phyloP scores from a whole-genome alignment of 2,329 filamentous ascomycete species.

The Scedosporium apiospermum region DNA sequence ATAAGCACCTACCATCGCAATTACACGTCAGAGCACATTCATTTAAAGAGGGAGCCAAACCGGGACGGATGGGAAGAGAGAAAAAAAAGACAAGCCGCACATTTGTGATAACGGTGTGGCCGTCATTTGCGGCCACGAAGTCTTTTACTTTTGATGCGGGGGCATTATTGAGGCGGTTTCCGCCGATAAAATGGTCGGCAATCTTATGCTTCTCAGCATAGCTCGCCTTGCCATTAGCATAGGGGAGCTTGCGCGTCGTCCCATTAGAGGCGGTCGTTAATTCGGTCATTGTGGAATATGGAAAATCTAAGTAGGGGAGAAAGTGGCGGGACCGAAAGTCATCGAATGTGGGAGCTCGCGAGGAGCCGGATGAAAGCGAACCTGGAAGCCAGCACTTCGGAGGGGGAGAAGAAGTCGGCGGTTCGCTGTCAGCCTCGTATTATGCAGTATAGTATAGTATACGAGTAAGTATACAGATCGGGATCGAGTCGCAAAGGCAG shows the following conservation, averaged over 20 bases:
- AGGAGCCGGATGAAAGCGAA: not conserved
- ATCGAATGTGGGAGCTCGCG: conserved; percentile 11
- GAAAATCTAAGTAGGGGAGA: conserved; percentile 14
- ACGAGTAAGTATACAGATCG: too few relatives aligned
- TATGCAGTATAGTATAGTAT: not conserved
- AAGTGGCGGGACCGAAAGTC: not conserved
- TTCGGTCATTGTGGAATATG: conserved; percentile 37
- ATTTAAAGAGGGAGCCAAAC: not conserved
- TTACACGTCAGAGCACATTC: too few relatives aligned
- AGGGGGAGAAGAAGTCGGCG: conserved; percentile 20
- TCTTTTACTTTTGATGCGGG: conserved; percentile 85
- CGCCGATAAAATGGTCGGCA: conserved; percentile 91
- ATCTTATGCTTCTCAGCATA: conserved; percentile 76
- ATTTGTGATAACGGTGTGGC: conserved; percentile 97
- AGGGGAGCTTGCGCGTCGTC: conserved; percentile 38
- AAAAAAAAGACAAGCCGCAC: conserved; percentile 43
- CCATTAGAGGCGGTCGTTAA: conserved; percentile 29
- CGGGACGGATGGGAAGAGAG: not conserved
- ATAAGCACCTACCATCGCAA: conserved; percentile 66
- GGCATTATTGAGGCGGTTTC: conserved; percentile 77
- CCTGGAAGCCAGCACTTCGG: not conserved
- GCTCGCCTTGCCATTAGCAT: conserved; percentile 49
- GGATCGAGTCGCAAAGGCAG: not conserved
- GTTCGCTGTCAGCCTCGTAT: conserved; percentile 6
- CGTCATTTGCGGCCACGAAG: conserved; percentile 81